phyloP scores from a whole-genome alignment of 164 flowering plant genomes.

The Vitis rotundifolia region DNA sequence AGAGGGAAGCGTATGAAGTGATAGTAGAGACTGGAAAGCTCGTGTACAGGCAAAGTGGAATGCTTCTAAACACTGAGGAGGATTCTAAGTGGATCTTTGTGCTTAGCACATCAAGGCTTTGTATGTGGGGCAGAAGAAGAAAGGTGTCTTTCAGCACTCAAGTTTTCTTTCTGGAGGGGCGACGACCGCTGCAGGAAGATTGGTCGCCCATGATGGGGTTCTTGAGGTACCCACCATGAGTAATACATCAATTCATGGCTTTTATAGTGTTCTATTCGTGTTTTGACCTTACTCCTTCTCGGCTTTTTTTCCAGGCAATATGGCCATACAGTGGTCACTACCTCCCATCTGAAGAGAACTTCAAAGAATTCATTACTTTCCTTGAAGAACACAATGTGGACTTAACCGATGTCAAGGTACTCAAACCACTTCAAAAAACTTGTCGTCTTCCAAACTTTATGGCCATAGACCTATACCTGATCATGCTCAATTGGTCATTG shows the following conservation, averaged over 20 bases:
- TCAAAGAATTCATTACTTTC: slow-evolving; percentile 59
- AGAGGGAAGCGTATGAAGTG: slow-evolving; percentile 49
- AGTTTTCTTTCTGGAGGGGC: slow-evolving; percentile 46
- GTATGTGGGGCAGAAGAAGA: slow-evolving; percentile 50
- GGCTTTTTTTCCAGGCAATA: slow-evolving; percentile 45
- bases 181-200: slow-evolving; percentile 41
- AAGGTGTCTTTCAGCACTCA: slow-evolving; percentile 63
- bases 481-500: slow-evolving; percentile 1
- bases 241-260: background rate
- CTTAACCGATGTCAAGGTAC: slow-evolving; percentile 70
- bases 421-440: background rate
- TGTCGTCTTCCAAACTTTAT: background rate
- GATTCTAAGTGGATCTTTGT: slow-evolving; percentile 59
- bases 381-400: slow-evolving; percentile 64
- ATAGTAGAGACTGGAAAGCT: slow-evolving; percentile 45
- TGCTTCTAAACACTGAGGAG: slow-evolving; percentile 21
- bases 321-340: slow-evolving; percentile 92
- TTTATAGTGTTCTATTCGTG: background rate
- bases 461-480: background rate
- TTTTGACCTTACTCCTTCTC: background rate
- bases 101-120: slow-evolving; percentile 44
- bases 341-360: slow-evolving; percentile 77
- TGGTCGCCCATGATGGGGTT: slow-evolving; percentile 35
- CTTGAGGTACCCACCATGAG: slow-evolving; percentile 30
- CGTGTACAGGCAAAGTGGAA: no score